Evolutionary conservation across 768 basidiomycete genomes (phyloP), one percentile per base, ranked within the genome.

Genomic region (Kwoniella heveanensis): DNA sequence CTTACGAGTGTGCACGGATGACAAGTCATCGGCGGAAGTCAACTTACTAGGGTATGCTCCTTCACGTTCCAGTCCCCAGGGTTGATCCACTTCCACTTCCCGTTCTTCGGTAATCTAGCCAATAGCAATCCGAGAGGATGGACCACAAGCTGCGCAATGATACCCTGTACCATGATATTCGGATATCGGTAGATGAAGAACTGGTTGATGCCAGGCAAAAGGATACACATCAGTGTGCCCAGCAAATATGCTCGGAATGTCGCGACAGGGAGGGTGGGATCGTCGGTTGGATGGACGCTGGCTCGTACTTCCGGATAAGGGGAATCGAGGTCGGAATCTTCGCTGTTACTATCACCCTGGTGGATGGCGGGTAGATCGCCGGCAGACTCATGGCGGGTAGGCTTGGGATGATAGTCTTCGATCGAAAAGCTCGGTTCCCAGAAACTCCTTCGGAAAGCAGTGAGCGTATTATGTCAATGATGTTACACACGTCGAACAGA

Each of bases 61-160:
- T 94, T 94, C 83, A 92, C 86, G 68, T 86, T 88, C 83, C 92
- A 94, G 1, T 91, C 90, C 0, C 91, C 91, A 0, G 89, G 89
- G 75, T 90, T 90, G 26, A 90, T 88, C 87, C 68, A 82, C 37
- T 36, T 36, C 60, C 50, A 57, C 49, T 79, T 83, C 89, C 82
- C 81, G 82, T 53, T 44, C 22, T 70, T 66, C 7, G 75, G 73
- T 54, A 82, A 80, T 76, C 86, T 90, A 26, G 56, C 60, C 27
- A 67, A 19, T 24, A 32, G 5, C 21, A 57, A 8, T 52, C 92
- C 92, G 48, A 86, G 67, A 0, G 92, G 92, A n/a, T 91, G 81
- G 24, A 87, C 83, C 46, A 88, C 73, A 58, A 93, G 80, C 81
- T 91, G 90, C 19, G 85, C 84, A 59, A 92, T 83, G 54, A 92